These are phyloP conservation scores for Heterobasidion annosum DNA, from an alignment of 1,284 basidiomycete species.

Conservation along the genomic window DNA sequence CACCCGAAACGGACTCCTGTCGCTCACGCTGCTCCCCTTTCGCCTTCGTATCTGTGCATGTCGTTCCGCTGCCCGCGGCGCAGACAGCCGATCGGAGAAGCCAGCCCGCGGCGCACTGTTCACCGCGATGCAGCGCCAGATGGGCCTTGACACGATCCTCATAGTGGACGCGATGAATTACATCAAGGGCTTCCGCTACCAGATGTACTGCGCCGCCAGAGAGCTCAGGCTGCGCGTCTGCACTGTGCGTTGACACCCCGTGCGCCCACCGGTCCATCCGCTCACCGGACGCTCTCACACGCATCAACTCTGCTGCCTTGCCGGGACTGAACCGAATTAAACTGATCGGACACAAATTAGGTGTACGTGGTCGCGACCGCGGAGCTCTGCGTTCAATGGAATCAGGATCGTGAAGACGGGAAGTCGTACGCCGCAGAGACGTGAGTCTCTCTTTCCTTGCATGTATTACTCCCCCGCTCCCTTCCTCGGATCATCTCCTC, in stretches of 20 bases:
- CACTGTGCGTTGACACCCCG: constrained; percentile 54
- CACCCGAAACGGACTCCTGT: background rate
- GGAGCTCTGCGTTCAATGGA: constrained; percentile 77
- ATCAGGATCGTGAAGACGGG: constrained; percentile 41
- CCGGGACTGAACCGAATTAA: background rate
- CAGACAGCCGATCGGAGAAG: constrained; percentile 83
- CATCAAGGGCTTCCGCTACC: constrained; percentile 96
- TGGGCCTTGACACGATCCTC: constrained; percentile 69
- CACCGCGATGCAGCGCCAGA: constrained; percentile 72
- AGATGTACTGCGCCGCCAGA: constrained; percentile 92
- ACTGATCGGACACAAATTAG: constrained; percentile 29
- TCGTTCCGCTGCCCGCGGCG: background rate
- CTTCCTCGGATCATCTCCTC: too few relatives aligned
- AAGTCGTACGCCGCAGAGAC: constrained; percentile 63
- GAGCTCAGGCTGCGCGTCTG: constrained; percentile 82
- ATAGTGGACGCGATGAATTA: constrained; percentile 92
- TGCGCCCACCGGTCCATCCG: background rate
- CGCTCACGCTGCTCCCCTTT: background rate
- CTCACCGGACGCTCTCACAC: too few relatives aligned
- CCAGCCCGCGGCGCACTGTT: constrained; percentile 84
- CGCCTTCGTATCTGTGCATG: constrained; percentile 1
- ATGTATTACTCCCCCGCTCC: background rate
- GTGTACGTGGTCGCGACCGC: constrained; percentile 72
- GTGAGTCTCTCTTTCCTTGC: constrained; percentile 33
- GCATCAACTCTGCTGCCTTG: background rate